Base-by-base conservation (phyloP, 2,329 filamentous ascomycete species). In the Clathrospora elynae region DNA sequence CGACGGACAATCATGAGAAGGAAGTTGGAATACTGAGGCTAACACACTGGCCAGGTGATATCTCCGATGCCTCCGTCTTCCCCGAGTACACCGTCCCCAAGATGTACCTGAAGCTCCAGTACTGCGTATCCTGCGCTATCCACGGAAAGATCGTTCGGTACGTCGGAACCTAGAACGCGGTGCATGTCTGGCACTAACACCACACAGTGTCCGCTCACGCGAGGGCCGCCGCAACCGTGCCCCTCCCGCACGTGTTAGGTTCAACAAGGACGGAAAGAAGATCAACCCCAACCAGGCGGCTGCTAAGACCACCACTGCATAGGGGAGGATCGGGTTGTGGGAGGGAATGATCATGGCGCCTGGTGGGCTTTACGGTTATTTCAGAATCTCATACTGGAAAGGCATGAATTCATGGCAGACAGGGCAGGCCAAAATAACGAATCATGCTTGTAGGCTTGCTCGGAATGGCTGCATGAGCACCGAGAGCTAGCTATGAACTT, bases 261-360 rank as follows among this genome's bases (percentile, higher is more conserved):
- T 95, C 90, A 99, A 99, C 88, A 96, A 97, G 87, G 93, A 99
- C 74, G 92, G 91, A 83, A 99, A 99, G 90, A 99, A 99, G 88
- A 86, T 99, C 75, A 87, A 86, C 76, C 90, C 92, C 64, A 87
- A 87, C 73, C 85, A 90, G 78, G 86, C 89, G 77, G 81, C 82
- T 71, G 89, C 88, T 80, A 79, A 80, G 68, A 69, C 76, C 40
- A 58, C 57, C 23, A 67, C 52, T 49, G 68, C 59, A 60, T 68
- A 67, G 47, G 48, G 39, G 41, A 49, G 41, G 37, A 49, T 47
- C 32, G 44, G 35, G 50, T 30, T 35, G 43, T 38, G 42, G 53
- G 45, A 51, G 42, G 51, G 52, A 59, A 56, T 55, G 60, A 63
- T 61, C 59, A 64, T 57, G 66, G 64, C 61, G 64, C 62, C 61